phyloP scores from a whole-genome alignment of 2,329 filamentous ascomycete species.

The Botrytis squamosa region DNA sequence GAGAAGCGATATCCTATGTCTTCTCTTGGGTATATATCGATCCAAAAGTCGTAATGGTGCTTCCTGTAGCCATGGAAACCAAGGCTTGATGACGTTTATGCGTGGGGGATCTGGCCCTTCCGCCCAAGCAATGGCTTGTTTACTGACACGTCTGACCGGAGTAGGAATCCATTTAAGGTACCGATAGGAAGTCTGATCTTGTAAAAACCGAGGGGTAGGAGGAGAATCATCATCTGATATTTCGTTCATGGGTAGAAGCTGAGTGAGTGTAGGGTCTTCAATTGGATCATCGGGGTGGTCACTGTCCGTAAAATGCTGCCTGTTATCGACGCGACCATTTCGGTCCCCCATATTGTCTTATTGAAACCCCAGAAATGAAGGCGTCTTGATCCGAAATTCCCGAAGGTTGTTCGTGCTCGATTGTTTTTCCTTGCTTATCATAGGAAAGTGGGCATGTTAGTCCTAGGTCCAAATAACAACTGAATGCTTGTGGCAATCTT shows the following conservation, averaged over 20 bases:
- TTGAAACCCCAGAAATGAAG: background rate
- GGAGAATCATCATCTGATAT: constrained; percentile 46
- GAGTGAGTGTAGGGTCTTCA: constrained; percentile 31
- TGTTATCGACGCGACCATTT: constrained; percentile 29
- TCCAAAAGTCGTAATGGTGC: constrained; percentile 64
- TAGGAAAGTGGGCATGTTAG: background rate
- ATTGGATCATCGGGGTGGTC: constrained; percentile 39
- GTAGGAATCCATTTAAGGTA: constrained; percentile 59
- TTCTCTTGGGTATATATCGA: constrained; percentile 57
- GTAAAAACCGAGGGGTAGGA: constrained; percentile 59
- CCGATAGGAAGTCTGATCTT: constrained; percentile 50
- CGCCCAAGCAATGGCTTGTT: constrained; percentile 50
- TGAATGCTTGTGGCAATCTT: background rate
- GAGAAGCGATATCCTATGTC: constrained; percentile 59
- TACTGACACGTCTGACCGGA: constrained; percentile 49
- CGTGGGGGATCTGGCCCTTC: constrained; percentile 55
- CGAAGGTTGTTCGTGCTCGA: background rate
- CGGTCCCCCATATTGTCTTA: constrained; percentile 18
- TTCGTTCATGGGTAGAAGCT: constrained; percentile 43
- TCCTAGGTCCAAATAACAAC: background rate
- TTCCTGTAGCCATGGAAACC: constrained; percentile 66
- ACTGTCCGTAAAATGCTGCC: constrained; percentile 26
- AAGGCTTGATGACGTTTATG: constrained; percentile 52
- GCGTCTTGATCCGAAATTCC: constrained; percentile 7
- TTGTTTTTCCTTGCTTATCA: background rate